Percentiles rank a stretch among this genome's conserved stretches.
phyloP scores from a whole-genome alignment of 116 monocot species.

The Cymodocea nodosa region DNA sequence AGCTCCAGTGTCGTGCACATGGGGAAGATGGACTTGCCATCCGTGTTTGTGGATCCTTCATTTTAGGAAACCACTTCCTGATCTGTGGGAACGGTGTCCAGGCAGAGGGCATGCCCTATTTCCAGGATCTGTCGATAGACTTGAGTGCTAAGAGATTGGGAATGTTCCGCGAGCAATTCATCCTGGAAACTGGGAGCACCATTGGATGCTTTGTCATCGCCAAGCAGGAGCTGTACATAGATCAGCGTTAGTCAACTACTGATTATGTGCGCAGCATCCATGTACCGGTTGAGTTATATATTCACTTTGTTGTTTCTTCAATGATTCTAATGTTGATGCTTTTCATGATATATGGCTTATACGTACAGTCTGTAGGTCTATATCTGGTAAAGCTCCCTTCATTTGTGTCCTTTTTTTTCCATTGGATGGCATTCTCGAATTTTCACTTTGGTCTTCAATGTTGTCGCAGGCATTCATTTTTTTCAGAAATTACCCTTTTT shows the following conservation, averaged over 20 bases:
- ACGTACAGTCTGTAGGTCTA: too few species aligned
- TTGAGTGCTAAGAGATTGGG: constrained; percentile 42
- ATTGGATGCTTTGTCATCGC: constrained; percentile 52
- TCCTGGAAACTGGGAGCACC: constrained; percentile 43
- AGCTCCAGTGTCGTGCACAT: constrained; percentile 67
- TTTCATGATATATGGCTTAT: too few species aligned
- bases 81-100: constrained; percentile 72
- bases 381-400: too few species aligned
- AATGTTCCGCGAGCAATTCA: constrained; percentile 71
- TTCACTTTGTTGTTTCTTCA: too few species aligned
- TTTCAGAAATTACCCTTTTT: too few species aligned
- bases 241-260: constrained; percentile 9
- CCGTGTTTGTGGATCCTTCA: constrained; percentile 75
- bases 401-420: too few species aligned
- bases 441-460: too few species aligned
- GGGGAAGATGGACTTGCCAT: constrained; percentile 44
- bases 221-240: constrained; percentile 69
- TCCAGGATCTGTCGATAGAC: constrained; percentile 50
- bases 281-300: too few species aligned
- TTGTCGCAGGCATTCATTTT: too few species aligned
- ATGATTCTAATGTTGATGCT: too few species aligned
- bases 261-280: too few species aligned
- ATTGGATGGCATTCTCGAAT: too few species aligned
- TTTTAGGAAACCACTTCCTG: constrained; percentile 68
- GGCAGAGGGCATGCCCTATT: constrained; percentile 73